Conservation (phyloP, 1,284 basidiomycete genomes). For the Pyrrhoderma lamaoense region DNA sequence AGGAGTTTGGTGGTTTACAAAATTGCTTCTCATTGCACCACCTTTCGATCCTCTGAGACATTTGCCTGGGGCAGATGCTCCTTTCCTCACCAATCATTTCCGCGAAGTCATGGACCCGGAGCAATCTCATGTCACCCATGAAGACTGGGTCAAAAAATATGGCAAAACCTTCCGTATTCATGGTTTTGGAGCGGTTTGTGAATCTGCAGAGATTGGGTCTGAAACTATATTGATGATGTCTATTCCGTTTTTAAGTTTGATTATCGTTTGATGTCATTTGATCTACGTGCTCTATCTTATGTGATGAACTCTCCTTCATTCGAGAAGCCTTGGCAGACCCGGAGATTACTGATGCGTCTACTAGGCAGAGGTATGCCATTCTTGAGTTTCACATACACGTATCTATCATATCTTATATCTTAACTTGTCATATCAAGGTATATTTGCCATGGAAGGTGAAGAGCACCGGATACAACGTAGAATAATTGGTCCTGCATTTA, state of each 20-base stretch:
- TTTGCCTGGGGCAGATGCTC: slow-evolving; percentile 40
- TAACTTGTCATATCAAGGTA: slow-evolving; percentile 27
- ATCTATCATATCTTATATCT: not conserved
- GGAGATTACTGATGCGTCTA: slow-evolving; percentile 37
- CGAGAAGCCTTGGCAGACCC: slow-evolving; percentile 51
- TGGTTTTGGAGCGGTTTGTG: slow-evolving; percentile 39
- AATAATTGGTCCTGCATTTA: slow-evolving; percentile 43
- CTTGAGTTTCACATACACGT: not conserved
- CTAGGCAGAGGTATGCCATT: slow-evolving; percentile 37
- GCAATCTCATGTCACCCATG: slow-evolving; percentile 32
- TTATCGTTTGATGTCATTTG: slow-evolving; percentile 45
- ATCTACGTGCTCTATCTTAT: slow-evolving; percentile 41
- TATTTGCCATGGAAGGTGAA: slow-evolving; percentile 43
- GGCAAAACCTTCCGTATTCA: slow-evolving; percentile 46
- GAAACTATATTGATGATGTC: not conserved
- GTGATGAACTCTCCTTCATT: slow-evolving; percentile 41
- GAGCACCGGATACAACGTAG: slow-evolving; percentile 38
- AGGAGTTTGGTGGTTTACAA: slow-evolving; percentile 33
- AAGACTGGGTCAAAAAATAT: slow-evolving; percentile 36
- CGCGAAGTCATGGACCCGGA: slow-evolving; percentile 37
- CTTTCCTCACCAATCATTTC: slow-evolving; percentile 36
- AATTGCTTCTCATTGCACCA: slow-evolving; percentile 37
- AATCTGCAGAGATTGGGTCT: too few relatives aligned
- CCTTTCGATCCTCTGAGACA: slow-evolving; percentile 39
- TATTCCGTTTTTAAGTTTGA: slow-evolving; percentile 48